Evolutionary conservation across 805 yeast genomes (phyloP), one percentile per base, ranked within the genome.

Genomic region (Millerozyma miso): DNA sequence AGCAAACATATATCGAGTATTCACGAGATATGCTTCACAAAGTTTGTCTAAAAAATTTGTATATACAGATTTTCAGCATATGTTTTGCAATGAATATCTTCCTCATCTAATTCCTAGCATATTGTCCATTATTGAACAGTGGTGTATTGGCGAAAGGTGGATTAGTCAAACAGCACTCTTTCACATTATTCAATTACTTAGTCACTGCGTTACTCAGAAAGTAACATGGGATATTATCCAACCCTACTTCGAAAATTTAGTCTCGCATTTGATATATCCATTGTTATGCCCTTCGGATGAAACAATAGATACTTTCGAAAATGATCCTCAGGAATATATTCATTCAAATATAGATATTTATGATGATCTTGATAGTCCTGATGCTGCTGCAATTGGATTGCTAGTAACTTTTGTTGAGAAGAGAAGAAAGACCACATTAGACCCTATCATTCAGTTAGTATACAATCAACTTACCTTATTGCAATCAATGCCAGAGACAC

Each of bases 321-420:
- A 76, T 47, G 97, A 90, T 53, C 97, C 97, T 3, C 84, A 80
- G 43, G 97, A 89, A 58, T 93, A 88, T 59, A 80, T 91, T 42
- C 86, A 88, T 60, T 71, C 81, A 40, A 77, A 77, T 41, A 73
- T 88, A 53, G 72, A 68, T 49, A 52, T 58, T 31, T 60, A 83
- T 51, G 93, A 85, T 41, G 80, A 73, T 33, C 55, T 67, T 33
- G 70, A 63, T 46, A 74, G 88, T 1, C 86, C 95, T 4, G 95
- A 88, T 58, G 69, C 79, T 37, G 95, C 96, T 1, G 91, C 96
- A 1, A 69, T 85, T 41, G 77, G 82, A 7, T 74, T 93, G 44
- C 65, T 93, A 47, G 77, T 77, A 20, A 82, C 89, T 1, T 61
- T 88, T n/a, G 85, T 84, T 2, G 77, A 79, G 35, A 85, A 85